These are phyloP conservation scores for Zygosaccharomyces lentus DNA, from an alignment of 805 yeast genomes.

Conservation along the genomic window DNA sequence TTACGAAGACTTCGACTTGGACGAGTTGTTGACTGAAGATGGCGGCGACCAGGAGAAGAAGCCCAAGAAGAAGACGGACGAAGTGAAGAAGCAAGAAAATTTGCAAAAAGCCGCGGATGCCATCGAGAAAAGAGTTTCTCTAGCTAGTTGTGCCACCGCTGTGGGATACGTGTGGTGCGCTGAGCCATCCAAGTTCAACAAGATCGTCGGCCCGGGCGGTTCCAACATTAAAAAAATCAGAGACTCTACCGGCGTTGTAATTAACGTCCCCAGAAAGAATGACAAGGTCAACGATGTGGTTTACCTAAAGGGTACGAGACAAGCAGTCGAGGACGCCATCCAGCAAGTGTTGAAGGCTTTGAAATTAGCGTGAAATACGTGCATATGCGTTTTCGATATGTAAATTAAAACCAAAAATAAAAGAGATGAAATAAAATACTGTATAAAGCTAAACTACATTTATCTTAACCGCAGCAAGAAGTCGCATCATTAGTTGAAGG, in stretches of 20 bases:
- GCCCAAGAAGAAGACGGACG: slow-evolving; percentile 41
- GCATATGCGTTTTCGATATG: slow-evolving; percentile 1
- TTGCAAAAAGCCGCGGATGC: slow-evolving; percentile 29
- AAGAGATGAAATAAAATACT: background rate
- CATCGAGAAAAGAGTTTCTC: slow-evolving; percentile 47
- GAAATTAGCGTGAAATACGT: slow-evolving; percentile 1
- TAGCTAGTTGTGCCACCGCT: slow-evolving; percentile 43
- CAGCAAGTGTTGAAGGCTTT: slow-evolving; percentile 36
- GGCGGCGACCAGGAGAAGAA: slow-evolving; percentile 44
- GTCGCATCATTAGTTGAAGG: slow-evolving; percentile 43
- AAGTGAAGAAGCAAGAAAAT: slow-evolving; percentile 49
- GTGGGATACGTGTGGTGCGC: slow-evolving; percentile 62
- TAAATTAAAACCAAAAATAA: slow-evolving; percentile 1
- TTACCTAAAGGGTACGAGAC: slow-evolving; percentile 56
- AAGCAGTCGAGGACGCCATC: slow-evolving; percentile 49
- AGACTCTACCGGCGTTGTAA: slow-evolving; percentile 50
- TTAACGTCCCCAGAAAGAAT: slow-evolving; percentile 57
- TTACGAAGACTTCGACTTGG: slow-evolving; percentile 35
- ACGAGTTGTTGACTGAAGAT: slow-evolving; percentile 25
- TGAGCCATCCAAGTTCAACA: slow-evolving; percentile 49
- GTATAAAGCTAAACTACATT: slow-evolving; percentile 5
- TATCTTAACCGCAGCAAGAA: slow-evolving; percentile 37
- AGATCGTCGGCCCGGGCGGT: slow-evolving; percentile 76
- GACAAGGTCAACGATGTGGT: slow-evolving; percentile 52
- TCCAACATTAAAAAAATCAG: slow-evolving; percentile 59